Evolutionary conservation across 108 stramenopile species (phyloP), one percentile per base, ranked within the genome.

Genomic region (Asterionellopsis glacialis): DNA sequence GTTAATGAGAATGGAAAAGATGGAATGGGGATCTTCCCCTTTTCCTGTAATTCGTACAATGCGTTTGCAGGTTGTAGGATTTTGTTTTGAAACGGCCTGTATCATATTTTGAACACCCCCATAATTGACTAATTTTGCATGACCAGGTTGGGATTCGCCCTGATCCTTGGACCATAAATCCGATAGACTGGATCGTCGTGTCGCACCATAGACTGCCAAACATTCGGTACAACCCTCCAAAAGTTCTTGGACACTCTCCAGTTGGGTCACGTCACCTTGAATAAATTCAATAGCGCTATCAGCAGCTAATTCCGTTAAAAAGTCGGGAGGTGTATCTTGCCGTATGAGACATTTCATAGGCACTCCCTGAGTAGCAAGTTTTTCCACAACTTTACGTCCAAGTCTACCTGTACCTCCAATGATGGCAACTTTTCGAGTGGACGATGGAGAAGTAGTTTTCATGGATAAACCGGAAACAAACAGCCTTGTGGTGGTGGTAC

Each of bases 11-110:
- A 90, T 67, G 13, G 82, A 61, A 58, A 90, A 86, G 41, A 84
- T 56, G 14, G 41, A 26, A 5, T 61, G 69, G 2, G 88, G 88
- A 49, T 70, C 55, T 66, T 90, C 88, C 23, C 84, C 88, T 58
- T 86, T 86, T 9, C 88, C 88, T n/a, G 88, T 90, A 15, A 90
- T 74, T 11, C 88, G 75, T 2, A 90, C 73, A 42, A 90, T 79
- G 0, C 75, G 69, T 41, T 70, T 69, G 49, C 80, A 76, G 41
- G 63, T 49, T 33, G 33, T 7, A 5, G n/a, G n/a, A n/a, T n/a
- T n/a, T 26, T 24, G 33, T 14, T 64, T 50, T 44, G 59, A 51
- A 33, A 59, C 57, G 1, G 60, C 84, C 25, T 69, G 41, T 7
- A 85, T 70, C 43, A 90, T 26, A 65, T 77, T 81, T 50, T 73